Conservation (phyloP, 1,284 basidiomycete genomes). For the Laetiporus sulphureus region DNA sequence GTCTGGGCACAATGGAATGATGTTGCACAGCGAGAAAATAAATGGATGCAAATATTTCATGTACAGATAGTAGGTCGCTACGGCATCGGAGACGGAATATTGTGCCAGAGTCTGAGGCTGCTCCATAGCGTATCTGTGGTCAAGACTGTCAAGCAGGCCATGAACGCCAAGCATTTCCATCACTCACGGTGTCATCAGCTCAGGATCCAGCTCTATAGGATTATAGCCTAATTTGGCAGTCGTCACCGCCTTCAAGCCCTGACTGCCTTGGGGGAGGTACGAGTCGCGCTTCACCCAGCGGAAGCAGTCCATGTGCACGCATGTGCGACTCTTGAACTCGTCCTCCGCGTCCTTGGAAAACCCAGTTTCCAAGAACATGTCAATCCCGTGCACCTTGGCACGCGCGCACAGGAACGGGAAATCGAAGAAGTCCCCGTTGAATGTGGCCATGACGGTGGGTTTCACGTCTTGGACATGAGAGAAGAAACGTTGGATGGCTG, state of each 20-base stretch:
- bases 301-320: slow-evolving; percentile 99
- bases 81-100: slow-evolving; percentile 99
- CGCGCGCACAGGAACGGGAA: slow-evolving; percentile 96
- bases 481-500: slow-evolving; percentile 85
- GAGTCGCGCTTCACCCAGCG: slow-evolving; percentile 99
- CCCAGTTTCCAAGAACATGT: slow-evolving; percentile 95
- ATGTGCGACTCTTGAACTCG: slow-evolving; percentile 93
- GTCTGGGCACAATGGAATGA: slow-evolving; percentile 96
- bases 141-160: neutral
- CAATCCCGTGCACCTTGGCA: slow-evolving; percentile 85
- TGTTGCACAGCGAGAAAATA: slow-evolving; percentile 99
- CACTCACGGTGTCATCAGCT: slow-evolving; percentile 94
- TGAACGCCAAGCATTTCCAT: neutral
- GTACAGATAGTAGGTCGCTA: slow-evolving; percentile 98
- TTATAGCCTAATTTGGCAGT: slow-evolving; percentile 96
- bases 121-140: slow-evolving; percentile 84
- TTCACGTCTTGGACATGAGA: slow-evolving; percentile 89
- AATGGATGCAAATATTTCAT: slow-evolving; percentile 99
- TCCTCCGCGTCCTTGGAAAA: slow-evolving; percentile 90
- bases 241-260: slow-evolving; percentile 97
- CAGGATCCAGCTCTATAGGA: slow-evolving; percentile 96
- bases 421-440: slow-evolving; percentile 99
- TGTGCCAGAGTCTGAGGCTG: slow-evolving; percentile 94
- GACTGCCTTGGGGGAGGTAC: slow-evolving; percentile 98
- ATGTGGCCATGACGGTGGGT: slow-evolving; percentile 97